Percentiles rank a stretch among this genome's conserved stretches.
phyloP scores from a whole-genome alignment of 805 yeast genomes.

The Saccharomycodes ludwigii region DNA sequence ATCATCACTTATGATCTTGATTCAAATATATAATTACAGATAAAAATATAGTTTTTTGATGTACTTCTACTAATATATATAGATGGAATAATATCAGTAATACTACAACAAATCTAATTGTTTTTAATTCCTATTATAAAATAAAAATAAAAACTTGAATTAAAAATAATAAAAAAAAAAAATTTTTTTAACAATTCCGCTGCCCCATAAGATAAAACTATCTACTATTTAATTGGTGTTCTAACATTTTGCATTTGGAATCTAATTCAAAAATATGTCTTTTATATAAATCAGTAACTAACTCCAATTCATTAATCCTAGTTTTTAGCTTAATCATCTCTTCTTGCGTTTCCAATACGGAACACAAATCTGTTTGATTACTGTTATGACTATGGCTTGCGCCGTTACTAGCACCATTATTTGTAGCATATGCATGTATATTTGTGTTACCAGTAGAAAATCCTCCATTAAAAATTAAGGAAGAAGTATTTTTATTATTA shows the following conservation, averaged over 20 bases:
- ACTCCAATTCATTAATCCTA: slow-evolving; percentile 74
- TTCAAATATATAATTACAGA: neutral
- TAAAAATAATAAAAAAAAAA: no score
- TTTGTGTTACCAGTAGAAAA: slow-evolving; percentile 3
- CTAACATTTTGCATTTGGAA: slow-evolving; percentile 18
- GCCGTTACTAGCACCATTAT: no score
- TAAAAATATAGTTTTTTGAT: neutral
- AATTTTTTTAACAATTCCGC: no score
- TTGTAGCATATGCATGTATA: slow-evolving; percentile 1
- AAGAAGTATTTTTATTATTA: no score
- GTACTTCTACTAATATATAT: neutral
- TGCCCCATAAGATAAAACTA: no score
- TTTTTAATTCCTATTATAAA: neutral
- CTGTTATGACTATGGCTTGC: no score
- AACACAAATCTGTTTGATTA: no score
- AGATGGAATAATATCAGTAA: neutral
- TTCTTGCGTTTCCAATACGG: slow-evolving; percentile 18
- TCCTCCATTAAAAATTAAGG: no score
- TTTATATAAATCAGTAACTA: slow-evolving; percentile 80
- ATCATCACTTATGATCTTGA: no score
- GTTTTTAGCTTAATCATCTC: slow-evolving; percentile 44
- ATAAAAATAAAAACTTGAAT: no score
- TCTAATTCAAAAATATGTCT: slow-evolving; percentile 78
- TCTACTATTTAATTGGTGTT: slow-evolving; percentile 8
- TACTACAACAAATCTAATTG: neutral